Conservation (phyloP, 768 basidiomycete genomes). For the Mycena vulgaris region DNA sequence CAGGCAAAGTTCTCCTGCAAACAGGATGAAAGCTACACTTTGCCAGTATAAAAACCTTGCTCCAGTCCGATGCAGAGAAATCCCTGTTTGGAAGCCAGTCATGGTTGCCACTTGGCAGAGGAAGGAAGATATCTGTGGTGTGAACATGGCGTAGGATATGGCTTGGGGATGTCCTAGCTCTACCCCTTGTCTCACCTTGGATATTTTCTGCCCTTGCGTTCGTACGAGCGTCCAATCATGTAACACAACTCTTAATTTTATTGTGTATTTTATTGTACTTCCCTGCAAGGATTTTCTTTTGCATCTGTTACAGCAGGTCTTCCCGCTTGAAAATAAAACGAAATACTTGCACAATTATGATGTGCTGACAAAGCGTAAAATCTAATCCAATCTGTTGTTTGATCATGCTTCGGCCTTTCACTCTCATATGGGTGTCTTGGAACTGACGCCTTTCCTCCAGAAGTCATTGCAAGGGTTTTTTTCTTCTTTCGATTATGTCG, state of each 20-base stretch:
- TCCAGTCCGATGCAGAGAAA: slow-evolving; percentile 16
- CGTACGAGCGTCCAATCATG: not conserved
- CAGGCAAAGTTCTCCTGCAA: slow-evolving; percentile 14
- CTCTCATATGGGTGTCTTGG: slow-evolving; percentile 35
- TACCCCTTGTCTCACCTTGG: slow-evolving; percentile 19
- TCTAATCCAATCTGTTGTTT: slow-evolving; percentile 13
- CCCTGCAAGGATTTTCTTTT: slow-evolving; percentile 2
- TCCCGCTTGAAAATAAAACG: no score
- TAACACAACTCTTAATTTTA: not conserved
- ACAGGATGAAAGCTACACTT: slow-evolving; percentile 12
- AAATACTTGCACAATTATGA: no score
- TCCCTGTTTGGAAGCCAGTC: slow-evolving; percentile 1
- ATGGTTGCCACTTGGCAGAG: slow-evolving; percentile 23
- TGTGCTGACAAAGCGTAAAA: not conserved
- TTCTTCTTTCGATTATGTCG: not conserved
- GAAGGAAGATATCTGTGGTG: slow-evolving; percentile 27
- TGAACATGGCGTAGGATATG: slow-evolving; percentile 7
- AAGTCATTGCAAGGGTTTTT: slow-evolving; percentile 33
- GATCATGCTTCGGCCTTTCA: not conserved
- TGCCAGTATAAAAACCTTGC: slow-evolving; percentile 18
- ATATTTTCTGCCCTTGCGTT: slow-evolving; percentile 16
- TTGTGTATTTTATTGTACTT: slow-evolving; percentile 4
- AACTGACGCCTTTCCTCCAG: slow-evolving; percentile 37
- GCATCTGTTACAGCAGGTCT: slow-evolving; percentile 13
- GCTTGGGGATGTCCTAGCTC: slow-evolving; percentile 10